phyloP scores from a whole-genome alignment of 2,329 filamentous ascomycete genomes.

The Pezicula neosporulosa region DNA sequence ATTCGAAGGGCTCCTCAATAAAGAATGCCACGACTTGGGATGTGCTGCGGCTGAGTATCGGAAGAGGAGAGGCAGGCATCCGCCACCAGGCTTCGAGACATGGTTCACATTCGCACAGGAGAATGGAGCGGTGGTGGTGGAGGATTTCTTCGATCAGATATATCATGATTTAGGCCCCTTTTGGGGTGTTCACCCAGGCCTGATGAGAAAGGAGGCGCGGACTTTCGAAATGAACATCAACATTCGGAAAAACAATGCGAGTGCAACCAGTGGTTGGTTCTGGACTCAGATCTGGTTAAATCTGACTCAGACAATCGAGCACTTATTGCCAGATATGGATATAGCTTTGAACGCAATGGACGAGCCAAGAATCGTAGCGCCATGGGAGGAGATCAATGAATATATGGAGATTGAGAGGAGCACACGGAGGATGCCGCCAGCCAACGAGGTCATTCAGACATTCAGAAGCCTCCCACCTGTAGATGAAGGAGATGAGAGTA shows the following conservation, averaged over 20 bases:
- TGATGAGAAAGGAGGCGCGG: slow-evolving; percentile 44
- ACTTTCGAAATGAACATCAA: slow-evolving; percentile 61
- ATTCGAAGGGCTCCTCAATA: slow-evolving; percentile 36
- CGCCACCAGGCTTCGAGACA: slow-evolving; percentile 58
- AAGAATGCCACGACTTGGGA: slow-evolving; percentile 38
- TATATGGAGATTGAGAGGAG: slow-evolving; percentile 45
- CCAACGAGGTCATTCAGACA: slow-evolving; percentile 48
- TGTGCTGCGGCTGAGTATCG: slow-evolving; percentile 50
- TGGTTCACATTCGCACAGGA: slow-evolving; percentile 54
- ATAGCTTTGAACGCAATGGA: slow-evolving; percentile 64
- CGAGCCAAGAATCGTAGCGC: slow-evolving; percentile 57
- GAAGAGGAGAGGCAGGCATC: slow-evolving; percentile 52
- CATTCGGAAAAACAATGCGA: slow-evolving; percentile 49
- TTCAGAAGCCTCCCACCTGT: slow-evolving; percentile 38
- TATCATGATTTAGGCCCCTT: slow-evolving; percentile 47
- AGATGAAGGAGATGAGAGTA: slow-evolving; percentile 29
- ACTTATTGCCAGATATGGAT: slow-evolving; percentile 59
- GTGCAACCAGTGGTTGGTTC: slow-evolving; percentile 37
- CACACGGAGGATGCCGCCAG: slow-evolving; percentile 46
- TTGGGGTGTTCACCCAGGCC: slow-evolving; percentile 42
- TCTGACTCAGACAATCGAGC: slow-evolving; percentile 38
- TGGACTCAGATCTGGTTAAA: slow-evolving; percentile 37
- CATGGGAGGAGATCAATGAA: slow-evolving; percentile 51
- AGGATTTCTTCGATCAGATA: slow-evolving; percentile 57
- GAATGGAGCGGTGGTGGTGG: slow-evolving; percentile 50